These are phyloP conservation scores for Piper betle DNA, from an alignment of 164 flowering plant genomes.

Conservation along the genomic window DNA sequence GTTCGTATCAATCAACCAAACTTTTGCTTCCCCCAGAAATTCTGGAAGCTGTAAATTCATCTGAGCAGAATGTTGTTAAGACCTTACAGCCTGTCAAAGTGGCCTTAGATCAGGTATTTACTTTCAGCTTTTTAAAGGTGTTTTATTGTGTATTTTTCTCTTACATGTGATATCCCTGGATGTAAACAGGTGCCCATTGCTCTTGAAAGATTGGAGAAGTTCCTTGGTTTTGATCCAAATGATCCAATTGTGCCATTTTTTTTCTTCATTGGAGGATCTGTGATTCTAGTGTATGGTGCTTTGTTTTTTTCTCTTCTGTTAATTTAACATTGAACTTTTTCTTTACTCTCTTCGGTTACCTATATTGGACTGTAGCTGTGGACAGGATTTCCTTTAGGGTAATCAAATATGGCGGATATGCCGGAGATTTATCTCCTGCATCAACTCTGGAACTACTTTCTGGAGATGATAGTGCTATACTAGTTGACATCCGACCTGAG, in stretches of 20 bases:
- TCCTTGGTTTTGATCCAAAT: constrained; percentile 69
- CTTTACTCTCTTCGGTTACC: constrained; percentile 11
- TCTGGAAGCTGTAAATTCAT: constrained; percentile 30
- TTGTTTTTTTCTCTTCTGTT: background rate
- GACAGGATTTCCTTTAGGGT: constrained; percentile 73
- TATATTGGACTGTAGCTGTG: constrained; percentile 38
- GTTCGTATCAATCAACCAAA: constrained; percentile 54
- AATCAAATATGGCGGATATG: constrained; percentile 67
- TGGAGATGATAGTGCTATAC: constrained; percentile 42
- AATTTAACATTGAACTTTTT: background rate
- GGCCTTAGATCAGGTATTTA: constrained; percentile 47
- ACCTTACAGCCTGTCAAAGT: constrained; percentile 40
- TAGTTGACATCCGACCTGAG: constrained; percentile 93
- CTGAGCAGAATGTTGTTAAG: constrained; percentile 35
- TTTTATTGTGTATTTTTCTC: background rate
- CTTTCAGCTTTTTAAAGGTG: background rate
- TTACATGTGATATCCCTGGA: background rate
- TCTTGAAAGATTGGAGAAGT: constrained; percentile 53
- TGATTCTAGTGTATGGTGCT: constrained; percentile 38
- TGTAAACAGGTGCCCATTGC: constrained; percentile 40
- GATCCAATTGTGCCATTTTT: constrained; percentile 67
- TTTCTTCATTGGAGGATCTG: constrained; percentile 51
- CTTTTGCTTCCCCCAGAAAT: constrained; percentile 59
- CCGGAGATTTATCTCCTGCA: constrained; percentile 79
- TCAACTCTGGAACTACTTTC: constrained; percentile 48